Evolutionary conservation across 129 eudicot genomes (phyloP).

Genomic region (Tagetes patula): DNA sequence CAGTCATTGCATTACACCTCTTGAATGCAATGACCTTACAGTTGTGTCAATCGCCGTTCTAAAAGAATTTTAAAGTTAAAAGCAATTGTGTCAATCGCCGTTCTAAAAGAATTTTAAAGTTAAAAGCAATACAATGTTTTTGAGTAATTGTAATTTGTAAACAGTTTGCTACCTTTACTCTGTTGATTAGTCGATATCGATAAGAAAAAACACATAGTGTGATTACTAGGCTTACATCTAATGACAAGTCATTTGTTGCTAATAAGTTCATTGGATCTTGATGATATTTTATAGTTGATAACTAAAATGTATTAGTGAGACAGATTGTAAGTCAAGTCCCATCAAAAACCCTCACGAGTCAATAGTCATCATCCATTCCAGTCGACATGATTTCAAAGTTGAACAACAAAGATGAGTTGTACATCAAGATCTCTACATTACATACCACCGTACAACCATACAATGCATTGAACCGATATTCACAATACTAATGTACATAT

Average conservation of each 20-base stretch:
- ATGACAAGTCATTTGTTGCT: neutral
- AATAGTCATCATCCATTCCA: neutral
- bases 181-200: neutral
- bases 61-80: no score
- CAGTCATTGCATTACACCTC: no score
- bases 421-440: slow-evolving; percentile 13
- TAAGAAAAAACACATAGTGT: neutral
- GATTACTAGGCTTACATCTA: neutral
- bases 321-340: slow-evolving; percentile 3
- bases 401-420: slow-evolving; percentile 23
- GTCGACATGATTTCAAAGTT: slow-evolving; percentile 19
- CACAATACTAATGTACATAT: slow-evolving; percentile 3
- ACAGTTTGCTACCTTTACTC: no score
- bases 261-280: neutral
- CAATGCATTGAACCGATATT: slow-evolving; percentile 30
- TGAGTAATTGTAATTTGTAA: no score
- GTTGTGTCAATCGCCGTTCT: no score
- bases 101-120: no score
- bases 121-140: no score
- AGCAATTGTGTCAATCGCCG: no score
- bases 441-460: slow-evolving; percentile 20
- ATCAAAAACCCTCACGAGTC: neutral
- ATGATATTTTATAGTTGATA: neutral
- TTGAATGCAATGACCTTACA: no score
- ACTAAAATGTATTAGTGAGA: neutral